Evolutionary conservation across 1,284 basidiomycete species (phyloP), one percentile per base, ranked within the genome.

Genomic region (Heterobasidion irregulare): DNA sequence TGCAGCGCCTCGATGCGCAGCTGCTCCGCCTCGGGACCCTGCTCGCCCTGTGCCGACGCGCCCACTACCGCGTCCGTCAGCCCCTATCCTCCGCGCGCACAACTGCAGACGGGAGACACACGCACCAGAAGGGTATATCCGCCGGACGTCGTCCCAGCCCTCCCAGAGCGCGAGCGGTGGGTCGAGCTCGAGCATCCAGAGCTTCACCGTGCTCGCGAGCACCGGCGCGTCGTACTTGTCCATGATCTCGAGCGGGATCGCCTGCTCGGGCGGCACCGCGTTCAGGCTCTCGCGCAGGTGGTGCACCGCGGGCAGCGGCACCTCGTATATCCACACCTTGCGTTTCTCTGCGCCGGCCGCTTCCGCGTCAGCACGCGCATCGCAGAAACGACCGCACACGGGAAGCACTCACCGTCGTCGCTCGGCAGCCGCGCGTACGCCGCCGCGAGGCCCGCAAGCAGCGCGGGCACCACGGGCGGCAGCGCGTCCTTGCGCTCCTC

Each of bases 311-410:
- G 81, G 74, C 19, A 98, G 77, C 0, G 94, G 92, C 2, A 95
- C 91, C 62, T 91, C 86, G 66, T 97, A 96, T 58, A 98, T 91
- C 95, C 94, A 98, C 1, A 85, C 76, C 71, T 89, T 92, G 59
- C 95, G 84, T 67, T 85, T 89, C 69, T 96, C 95, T 84, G 64
- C 46, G 45, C 48, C 47, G 6, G 38, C 26, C 54, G 49, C 64
- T 9, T 16, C 32, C 43, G 2, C 46, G 18, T 34, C 6, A 47
- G 8, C n/a, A 43, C 59, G 58, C 44, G 52, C 9, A 52, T 52
- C 15, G 33, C 1, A 33, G 3, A 47, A 15, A 19, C 6, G n/a
- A 34, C 1, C 47, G 0, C 26, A 10, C 33, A n/a, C 15, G 19
- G 54, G 18, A 55, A 55, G 56, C 10, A 71, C 81, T 65, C 57